phyloP scores from a whole-genome alignment of 2,329 filamentous ascomycete species.

The Cercospora sesami region DNA sequence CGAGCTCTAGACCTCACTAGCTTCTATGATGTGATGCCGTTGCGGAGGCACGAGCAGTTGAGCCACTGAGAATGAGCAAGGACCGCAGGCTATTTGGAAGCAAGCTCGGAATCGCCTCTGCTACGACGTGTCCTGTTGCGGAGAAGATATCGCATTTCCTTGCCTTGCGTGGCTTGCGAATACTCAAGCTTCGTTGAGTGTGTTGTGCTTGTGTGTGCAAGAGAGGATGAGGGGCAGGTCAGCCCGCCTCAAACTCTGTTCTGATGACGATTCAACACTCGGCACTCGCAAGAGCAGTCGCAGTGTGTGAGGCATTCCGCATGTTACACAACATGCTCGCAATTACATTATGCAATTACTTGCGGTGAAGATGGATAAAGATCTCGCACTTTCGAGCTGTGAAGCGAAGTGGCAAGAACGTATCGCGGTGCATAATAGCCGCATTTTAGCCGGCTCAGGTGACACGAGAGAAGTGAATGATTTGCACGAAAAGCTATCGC shows the following conservation, averaged over 20 bases:
- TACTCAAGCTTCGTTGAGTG: neutral
- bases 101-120: neutral
- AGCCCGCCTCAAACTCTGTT: neutral
- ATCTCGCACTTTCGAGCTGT: neutral
- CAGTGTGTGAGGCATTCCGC: neutral
- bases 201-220: neutral
- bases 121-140: neutral
- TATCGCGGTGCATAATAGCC: neutral
- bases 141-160: neutral
- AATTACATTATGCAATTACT: neutral
- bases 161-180: neutral
- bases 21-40: slow-evolving; percentile 12
- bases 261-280: neutral
- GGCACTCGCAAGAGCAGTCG: neutral
- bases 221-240: slow-evolving; percentile 1
- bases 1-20: slow-evolving; percentile 14
- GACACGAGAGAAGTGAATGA: neutral
- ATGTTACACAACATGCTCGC: neutral
- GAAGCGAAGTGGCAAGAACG: neutral
- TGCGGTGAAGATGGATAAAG: neutral
- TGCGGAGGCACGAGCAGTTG: neutral
- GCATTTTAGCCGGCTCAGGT: slow-evolving; percentile 1
- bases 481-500: neutral
- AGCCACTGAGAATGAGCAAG: slow-evolving; percentile 1
- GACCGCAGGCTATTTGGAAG: slow-evolving; percentile 3